These are phyloP conservation scores for Pseudozyma hubeiensis DNA, from an alignment of 1,284 basidiomycete species.

Conservation along the genomic window DNA sequence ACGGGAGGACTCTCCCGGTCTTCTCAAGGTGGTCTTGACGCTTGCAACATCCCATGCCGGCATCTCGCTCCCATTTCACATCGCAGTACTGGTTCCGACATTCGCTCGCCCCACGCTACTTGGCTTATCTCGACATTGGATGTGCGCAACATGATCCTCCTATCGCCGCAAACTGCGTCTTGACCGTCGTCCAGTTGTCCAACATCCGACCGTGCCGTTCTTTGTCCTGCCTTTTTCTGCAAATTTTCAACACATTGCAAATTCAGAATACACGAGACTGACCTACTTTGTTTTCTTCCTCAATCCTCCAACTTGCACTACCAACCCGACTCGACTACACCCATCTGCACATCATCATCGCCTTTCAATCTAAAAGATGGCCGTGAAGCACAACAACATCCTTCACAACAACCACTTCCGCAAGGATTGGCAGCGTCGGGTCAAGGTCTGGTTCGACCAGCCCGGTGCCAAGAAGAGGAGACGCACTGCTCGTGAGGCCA, in stretches of 20 bases:
- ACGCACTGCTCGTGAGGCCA: constrained; percentile 89
- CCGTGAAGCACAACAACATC: constrained; percentile 68
- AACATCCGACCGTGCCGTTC: not conserved
- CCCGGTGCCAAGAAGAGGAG: constrained; percentile 97
- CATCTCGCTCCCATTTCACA: no score
- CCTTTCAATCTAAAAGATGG: constrained; percentile 51
- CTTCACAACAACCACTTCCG: constrained; percentile 86
- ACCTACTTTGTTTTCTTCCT: constrained; percentile 4
- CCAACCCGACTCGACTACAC: constrained; percentile 5
- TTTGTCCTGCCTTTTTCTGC: not conserved
- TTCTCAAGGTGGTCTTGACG: no score
- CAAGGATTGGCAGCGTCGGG: constrained; percentile 84
- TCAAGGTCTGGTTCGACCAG: constrained; percentile 99
- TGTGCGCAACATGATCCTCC: no score
- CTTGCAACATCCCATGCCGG: no score
- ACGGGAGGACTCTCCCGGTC: no score
- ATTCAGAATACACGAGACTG: constrained; percentile 19
- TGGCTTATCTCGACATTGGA: no score
- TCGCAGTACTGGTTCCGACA: no score
- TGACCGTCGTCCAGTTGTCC: not conserved
- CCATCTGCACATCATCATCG: not conserved
- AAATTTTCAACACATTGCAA: constrained; percentile 1
- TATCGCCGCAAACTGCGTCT: no score
- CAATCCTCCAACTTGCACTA: constrained; percentile 1
- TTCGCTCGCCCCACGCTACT: no score